These are phyloP conservation scores for Calonectria henricotiae DNA, from an alignment of 2,329 filamentous ascomycete species.

Conservation along the genomic window DNA sequence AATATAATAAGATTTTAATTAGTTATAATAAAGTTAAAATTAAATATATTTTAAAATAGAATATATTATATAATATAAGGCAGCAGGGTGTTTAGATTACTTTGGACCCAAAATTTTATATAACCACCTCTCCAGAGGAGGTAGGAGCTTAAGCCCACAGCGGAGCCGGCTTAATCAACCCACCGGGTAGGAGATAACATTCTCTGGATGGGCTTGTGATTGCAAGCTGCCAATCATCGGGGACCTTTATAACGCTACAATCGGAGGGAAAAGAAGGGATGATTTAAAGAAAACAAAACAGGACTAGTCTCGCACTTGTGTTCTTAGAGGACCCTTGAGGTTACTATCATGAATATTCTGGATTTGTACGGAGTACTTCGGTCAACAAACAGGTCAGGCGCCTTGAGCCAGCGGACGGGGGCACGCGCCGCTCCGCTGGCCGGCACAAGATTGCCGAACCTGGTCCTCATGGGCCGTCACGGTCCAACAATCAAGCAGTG, in stretches of 20 bases:
- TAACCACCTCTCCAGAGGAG: too few species aligned
- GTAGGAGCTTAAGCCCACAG: too few species aligned
- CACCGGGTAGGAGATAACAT: neutral
- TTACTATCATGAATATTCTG: neutral
- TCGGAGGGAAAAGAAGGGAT: too few species aligned
- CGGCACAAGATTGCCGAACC: slow-evolving; percentile 38
- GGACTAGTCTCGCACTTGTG: neutral
- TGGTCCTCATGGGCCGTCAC: slow-evolving; percentile 3
- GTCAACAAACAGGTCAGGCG: slow-evolving; percentile 38
- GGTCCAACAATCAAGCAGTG: slow-evolving; percentile 22
- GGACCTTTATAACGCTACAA: neutral
- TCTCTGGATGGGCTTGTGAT: neutral
- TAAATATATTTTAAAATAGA: too few species aligned
- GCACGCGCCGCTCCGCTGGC: slow-evolving; percentile 20
- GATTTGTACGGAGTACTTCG: slow-evolving; percentile 15
- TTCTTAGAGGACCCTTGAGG: neutral
- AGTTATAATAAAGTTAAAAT: too few species aligned
- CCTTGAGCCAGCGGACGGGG: slow-evolving; percentile 28
- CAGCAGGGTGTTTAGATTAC: too few species aligned
- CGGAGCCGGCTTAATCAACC: too few species aligned
- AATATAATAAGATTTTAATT: too few species aligned
- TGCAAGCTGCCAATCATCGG: neutral
- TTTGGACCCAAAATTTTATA: too few species aligned
- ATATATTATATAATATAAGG: too few species aligned
- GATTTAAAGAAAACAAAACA: neutral